Evolutionary conservation across 2,329 filamentous ascomycete species (phyloP).

Genomic region (Pseudogymnoascus destructans): DNA sequence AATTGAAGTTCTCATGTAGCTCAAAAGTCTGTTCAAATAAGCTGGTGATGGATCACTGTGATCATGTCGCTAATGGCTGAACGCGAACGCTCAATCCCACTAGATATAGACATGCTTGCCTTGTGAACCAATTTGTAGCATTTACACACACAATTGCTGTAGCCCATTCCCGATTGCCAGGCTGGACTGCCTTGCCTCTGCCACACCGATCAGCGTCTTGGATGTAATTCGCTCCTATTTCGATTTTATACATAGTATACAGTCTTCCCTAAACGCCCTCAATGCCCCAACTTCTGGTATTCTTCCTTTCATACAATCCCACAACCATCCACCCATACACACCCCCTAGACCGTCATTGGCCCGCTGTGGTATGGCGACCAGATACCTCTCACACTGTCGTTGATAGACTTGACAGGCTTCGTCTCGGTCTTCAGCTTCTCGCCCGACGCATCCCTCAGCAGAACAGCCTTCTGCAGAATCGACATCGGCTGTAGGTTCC

Average conservation of each 20-base stretch:
- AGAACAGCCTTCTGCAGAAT: slow-evolving; percentile 68
- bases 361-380: slow-evolving; percentile 56
- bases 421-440: slow-evolving; percentile 52
- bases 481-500: slow-evolving; percentile 69
- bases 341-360: slow-evolving; percentile 21
- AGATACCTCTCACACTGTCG: slow-evolving; percentile 54
- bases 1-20: slow-evolving; percentile 11
- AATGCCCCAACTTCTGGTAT: slow-evolving; percentile 13
- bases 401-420: slow-evolving; percentile 53
- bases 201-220: too few relatives aligned
- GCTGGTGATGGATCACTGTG: not conserved
- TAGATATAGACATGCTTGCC: not conserved
- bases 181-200: too few relatives aligned
- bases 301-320: slow-evolving; percentile 31
- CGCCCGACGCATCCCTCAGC: slow-evolving; percentile 60
- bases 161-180: too few relatives aligned
- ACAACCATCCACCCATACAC: not conserved
- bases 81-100: too few relatives aligned
- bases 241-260: slow-evolving; percentile 8
- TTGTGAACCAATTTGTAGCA: not conserved
- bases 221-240: slow-evolving; percentile 1
- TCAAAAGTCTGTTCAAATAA: slow-evolving; percentile 4
- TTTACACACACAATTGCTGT: too few relatives aligned
- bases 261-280: slow-evolving; percentile 17
- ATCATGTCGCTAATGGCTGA: not conserved